phyloP scores from a whole-genome alignment of 2,329 filamentous ascomycete genomes.

The Kalmusia sp. region DNA sequence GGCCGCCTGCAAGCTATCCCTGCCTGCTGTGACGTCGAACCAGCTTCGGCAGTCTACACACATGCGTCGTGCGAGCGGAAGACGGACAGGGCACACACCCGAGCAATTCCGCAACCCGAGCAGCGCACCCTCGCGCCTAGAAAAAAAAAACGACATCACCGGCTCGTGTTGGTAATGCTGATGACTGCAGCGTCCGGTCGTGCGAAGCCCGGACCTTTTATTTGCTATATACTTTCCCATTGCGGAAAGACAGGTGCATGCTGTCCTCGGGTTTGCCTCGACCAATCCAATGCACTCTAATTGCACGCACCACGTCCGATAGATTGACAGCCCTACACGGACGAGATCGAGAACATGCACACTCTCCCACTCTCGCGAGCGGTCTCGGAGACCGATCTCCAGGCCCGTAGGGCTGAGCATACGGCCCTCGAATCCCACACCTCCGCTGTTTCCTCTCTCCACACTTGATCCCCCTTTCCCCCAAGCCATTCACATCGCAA shows the following conservation, averaged over 20 bases:
- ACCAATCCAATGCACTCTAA: background rate
- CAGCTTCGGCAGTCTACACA: background rate
- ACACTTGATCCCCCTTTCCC: background rate
- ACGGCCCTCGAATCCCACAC: background rate
- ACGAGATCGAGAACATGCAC: background rate
- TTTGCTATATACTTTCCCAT: background rate
- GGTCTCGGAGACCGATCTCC: background rate
- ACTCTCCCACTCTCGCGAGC: background rate
- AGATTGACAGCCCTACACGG: background rate
- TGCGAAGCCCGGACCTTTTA: background rate
- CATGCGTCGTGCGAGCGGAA: background rate
- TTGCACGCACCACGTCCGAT: background rate
- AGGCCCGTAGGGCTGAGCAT: constrained; percentile 2
- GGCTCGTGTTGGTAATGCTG: background rate
- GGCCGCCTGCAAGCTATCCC: background rate
- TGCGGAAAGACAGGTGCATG: background rate
- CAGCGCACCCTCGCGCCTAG: background rate
- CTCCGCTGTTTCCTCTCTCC: too few species aligned
- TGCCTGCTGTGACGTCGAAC: background rate
- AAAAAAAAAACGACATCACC: constrained; percentile 7
- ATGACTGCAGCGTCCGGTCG: background rate
- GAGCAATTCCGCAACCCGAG: background rate
- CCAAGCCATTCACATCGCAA: background rate
- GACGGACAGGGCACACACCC: background rate
- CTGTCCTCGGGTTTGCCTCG: background rate